Percentiles rank a stretch among this genome's conserved stretches.
Evolutionary conservation across 208 protist species (phyloP).

Genomic region (Leishmania gerbilli): DNA sequence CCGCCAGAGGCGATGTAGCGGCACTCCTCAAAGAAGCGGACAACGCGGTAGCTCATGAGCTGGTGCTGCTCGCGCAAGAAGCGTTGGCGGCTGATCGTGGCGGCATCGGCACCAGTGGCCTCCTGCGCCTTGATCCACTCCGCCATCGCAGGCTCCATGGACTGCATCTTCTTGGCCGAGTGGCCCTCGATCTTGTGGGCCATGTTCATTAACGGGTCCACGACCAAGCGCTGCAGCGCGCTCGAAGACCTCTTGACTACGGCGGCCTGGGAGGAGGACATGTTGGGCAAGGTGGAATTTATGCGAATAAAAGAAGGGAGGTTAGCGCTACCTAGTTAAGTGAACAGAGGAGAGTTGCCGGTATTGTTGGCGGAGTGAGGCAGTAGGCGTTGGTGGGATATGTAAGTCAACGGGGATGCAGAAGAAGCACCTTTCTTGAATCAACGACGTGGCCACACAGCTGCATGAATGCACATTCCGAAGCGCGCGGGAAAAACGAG

Average conservation of each 20-base stretch:
- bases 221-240: slow-evolving; percentile 36
- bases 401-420: neutral
- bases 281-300: neutral
- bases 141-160: slow-evolving; percentile 40
- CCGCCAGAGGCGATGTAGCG: slow-evolving; percentile 65
- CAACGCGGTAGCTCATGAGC: slow-evolving; percentile 81
- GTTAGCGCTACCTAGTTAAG: neutral
- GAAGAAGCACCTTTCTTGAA: no score
- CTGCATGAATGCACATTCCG: neutral
- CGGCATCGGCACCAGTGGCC: slow-evolving; percentile 68
- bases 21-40: slow-evolving; percentile 76
- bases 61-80: slow-evolving; percentile 71
- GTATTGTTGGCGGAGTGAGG: neutral
- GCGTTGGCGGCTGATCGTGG: slow-evolving; percentile 55
- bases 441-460: neutral
- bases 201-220: slow-evolving; percentile 57
- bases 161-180: slow-evolving; percentile 52
- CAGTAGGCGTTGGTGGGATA: neutral
- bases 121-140: slow-evolving; percentile 54
- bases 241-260: slow-evolving; percentile 28
- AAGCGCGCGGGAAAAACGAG: neutral
- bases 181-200: slow-evolving; percentile 64
- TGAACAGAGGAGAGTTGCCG: no score
- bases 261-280: slow-evolving; percentile 29
- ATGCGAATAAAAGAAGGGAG: neutral